phyloP scores from a whole-genome alignment of 495 filamentous ascomycete genomes.

The Penicillium bovifimosum region DNA sequence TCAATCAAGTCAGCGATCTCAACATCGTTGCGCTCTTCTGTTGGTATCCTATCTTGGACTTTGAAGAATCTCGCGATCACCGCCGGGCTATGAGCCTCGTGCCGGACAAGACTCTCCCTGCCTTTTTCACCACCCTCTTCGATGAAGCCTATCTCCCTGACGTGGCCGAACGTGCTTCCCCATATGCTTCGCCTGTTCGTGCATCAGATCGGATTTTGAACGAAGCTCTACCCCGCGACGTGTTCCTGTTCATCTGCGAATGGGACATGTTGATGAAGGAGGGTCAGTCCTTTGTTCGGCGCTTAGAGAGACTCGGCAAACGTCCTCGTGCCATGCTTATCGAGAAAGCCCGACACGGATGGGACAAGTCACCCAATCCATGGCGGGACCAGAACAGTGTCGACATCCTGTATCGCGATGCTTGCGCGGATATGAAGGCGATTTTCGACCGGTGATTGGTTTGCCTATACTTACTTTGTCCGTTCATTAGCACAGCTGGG shows the following conservation, averaged over 20 bases:
- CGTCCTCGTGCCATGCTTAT: constrained; percentile 65
- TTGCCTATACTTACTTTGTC: not conserved
- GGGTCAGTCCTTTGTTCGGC: constrained; percentile 59
- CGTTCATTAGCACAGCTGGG: not conserved
- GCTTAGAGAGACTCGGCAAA: constrained; percentile 61
- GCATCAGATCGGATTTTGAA: constrained; percentile 49
- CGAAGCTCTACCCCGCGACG: constrained; percentile 53
- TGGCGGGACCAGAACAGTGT: constrained; percentile 48
- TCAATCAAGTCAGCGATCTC: constrained; percentile 32
- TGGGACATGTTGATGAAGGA: constrained; percentile 87
- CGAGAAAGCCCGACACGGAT: constrained; percentile 68
- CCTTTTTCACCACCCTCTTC: constrained; percentile 75
- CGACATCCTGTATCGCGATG: constrained; percentile 37
- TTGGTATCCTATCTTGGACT: constrained; percentile 85
- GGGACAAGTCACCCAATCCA: constrained; percentile 84
- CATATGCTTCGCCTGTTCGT: constrained; percentile 59
- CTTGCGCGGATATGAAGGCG: constrained; percentile 42
- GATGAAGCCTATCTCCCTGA: constrained; percentile 73
- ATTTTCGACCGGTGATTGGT: constrained; percentile 33
- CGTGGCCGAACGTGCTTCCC: constrained; percentile 44
- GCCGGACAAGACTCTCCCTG: constrained; percentile 67
- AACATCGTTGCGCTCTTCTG: constrained; percentile 55
- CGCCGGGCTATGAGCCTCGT: constrained; percentile 61
- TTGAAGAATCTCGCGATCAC: constrained; percentile 65
- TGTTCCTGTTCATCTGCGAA: constrained; percentile 78